These are phyloP conservation scores for Odontarrhena argentea DNA, from an alignment of 345 rosid species.

Conservation along the genomic window DNA sequence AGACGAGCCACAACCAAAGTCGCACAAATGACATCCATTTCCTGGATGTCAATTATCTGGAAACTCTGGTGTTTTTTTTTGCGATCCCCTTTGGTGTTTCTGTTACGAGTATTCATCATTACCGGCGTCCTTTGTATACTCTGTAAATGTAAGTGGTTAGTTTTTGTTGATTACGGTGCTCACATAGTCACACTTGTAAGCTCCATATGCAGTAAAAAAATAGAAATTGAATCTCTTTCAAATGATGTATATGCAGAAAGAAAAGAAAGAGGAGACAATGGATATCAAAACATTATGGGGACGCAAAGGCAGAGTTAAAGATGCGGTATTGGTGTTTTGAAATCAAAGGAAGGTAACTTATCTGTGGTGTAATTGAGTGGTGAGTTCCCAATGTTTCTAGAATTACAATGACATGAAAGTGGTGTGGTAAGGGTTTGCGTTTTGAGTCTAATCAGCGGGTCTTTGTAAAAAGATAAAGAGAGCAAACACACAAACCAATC, in stretches of 20 bases:
- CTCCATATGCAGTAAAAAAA: background rate
- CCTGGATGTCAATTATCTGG: constrained; percentile 13
- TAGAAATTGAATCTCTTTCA: background rate
- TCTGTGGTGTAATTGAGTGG: no score
- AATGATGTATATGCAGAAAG: constrained; percentile 21
- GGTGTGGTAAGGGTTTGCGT: constrained; percentile 32
- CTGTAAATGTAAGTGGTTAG: constrained; percentile 71
- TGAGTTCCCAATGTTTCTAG: background rate
- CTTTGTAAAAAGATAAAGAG: constrained; percentile 33
- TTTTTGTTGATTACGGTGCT: background rate
- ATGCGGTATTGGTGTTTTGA: background rate
- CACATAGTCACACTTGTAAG: background rate
- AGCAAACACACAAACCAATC: background rate
- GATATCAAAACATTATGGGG: constrained; percentile 17
- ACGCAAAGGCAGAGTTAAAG: constrained; percentile 13
- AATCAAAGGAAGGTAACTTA: no score
- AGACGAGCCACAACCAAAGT: constrained; percentile 65
- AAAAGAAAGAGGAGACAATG: background rate
- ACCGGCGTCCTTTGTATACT: constrained; percentile 49
- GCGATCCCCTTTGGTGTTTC: constrained; percentile 33
- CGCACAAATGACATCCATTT: constrained; percentile 42
- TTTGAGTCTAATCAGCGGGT: constrained; percentile 9
- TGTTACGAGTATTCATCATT: constrained; percentile 27
- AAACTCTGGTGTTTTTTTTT: constrained; percentile 22
- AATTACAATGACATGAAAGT: constrained; percentile 20